Base-by-base conservation (phyloP, 306 rosid species). In the Fragaria ananassa region DNA sequence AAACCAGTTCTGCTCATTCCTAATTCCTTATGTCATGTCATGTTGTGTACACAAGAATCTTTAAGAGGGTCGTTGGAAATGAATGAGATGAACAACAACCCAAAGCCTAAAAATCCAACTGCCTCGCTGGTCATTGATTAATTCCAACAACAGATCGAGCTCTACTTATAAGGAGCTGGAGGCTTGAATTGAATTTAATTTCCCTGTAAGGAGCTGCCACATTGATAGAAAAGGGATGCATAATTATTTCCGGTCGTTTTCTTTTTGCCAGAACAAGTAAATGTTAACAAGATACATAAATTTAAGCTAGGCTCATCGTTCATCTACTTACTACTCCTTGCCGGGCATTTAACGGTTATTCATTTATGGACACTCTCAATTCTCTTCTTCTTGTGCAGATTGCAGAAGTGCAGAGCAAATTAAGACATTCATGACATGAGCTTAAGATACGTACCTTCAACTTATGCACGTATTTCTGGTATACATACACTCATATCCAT, bases 1-100 rank as follows among this genome's bases (percentile, higher is more conserved):
- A 39, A 0, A n/a, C n/a, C n/a, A n/a, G n/a, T 39, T 39, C 1
- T 6, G 5, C 17, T 60, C 66, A 60, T 60, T 60, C 39, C 34
- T 60, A 39, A 60, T 60, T 60, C 39, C 39, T 27, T 4, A 13
- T 60, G 39, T 27, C 8, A 60, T 60, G 66, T 60, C 37, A 10
- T 58, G 35, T 58, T 60, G 37, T 11, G 35, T 60, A 1, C 15
- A 29, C 12, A 60, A 11, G 3, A 27, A 11, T 1, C 35, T 23
- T 21, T n/a, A 21, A 79, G 68, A 67, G 81, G 81, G 79, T 80
- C 15, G 90, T 34, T 90, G 84, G 76, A 75, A 80, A 82, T 81
- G 8, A 86, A 88, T 15, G 83, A 74, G 74, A 65, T 41, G 70
- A 74, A 79, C 81, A 80, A 74, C 80, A 79, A 58, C 44, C 44